phyloP scores from a whole-genome alignment of 257 asterid genomes.

The Sherardia arvensis region DNA sequence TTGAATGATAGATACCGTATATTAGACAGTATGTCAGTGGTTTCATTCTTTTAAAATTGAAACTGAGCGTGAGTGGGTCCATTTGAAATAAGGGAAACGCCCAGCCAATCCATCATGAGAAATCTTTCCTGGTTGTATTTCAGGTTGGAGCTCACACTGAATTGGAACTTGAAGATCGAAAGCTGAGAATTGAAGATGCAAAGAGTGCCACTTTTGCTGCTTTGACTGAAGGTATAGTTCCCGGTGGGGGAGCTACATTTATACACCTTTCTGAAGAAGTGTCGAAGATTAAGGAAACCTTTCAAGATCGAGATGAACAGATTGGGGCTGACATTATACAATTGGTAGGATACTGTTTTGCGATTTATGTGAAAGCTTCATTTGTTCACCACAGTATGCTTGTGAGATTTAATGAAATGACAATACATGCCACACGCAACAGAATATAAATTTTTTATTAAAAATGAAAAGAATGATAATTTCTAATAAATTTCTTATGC shows the following conservation, averaged over 20 bases:
- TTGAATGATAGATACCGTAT: neutral
- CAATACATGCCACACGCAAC: neutral
- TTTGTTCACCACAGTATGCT: neutral
- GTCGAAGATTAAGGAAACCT: slow-evolving; percentile 41
- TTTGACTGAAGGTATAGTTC: slow-evolving; percentile 91
- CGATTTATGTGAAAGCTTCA: neutral
- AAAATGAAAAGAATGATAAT: neutral
- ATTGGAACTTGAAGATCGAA: slow-evolving; percentile 82
- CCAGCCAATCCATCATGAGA: neutral
- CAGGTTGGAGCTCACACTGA: slow-evolving; percentile 92
- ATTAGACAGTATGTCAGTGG: neutral
- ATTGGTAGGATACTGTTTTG: slow-evolving; percentile 35
- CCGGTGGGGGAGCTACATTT: slow-evolving; percentile 93
- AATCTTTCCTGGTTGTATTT: neutral
- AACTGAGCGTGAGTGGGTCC: neutral
- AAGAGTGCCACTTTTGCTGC: slow-evolving; percentile 91
- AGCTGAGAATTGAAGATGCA: slow-evolving; percentile 88
- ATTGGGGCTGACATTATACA: slow-evolving; percentile 87
- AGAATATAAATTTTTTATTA: neutral
- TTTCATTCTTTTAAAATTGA: neutral
- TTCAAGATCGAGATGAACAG: slow-evolving; percentile 68
- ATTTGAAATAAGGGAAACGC: neutral
- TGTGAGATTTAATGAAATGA: neutral
- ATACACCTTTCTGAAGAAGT: slow-evolving; percentile 76
- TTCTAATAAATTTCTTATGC: neutral